Percentiles rank a stretch among this genome's conserved stretches.
Evolutionary conservation across 148 eudicot genomes (phyloP).

Genomic region (Vaccinium vitisidaea): DNA sequence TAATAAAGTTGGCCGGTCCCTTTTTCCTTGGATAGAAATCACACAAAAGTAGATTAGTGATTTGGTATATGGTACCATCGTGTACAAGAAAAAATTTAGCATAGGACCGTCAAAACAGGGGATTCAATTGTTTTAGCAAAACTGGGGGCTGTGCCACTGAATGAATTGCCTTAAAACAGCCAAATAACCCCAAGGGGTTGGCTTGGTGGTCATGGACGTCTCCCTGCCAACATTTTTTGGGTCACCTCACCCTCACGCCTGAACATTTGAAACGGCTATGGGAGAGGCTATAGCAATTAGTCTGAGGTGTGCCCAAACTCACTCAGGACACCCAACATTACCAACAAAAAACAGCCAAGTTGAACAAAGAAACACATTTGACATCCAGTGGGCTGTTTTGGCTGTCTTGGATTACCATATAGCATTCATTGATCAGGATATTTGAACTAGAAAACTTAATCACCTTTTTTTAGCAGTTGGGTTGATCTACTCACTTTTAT

Average conservation of each 20-base stretch:
- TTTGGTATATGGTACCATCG: background rate
- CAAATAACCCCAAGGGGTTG: too few relatives aligned
- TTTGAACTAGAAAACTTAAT: background rate
- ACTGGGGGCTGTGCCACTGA: constrained; percentile 24
- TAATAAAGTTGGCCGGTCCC: background rate
- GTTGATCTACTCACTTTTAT: background rate
- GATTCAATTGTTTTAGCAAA: constrained; percentile 4
- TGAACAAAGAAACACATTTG: background rate
- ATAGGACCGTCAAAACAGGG: background rate
- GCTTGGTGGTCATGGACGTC: too few relatives aligned
- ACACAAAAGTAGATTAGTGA: background rate
- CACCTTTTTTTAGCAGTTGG: background rate
- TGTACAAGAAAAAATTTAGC: background rate
- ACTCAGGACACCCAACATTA: too few relatives aligned
- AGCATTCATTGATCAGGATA: background rate
- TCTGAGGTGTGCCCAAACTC: too few relatives aligned
- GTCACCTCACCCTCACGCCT: too few relatives aligned
- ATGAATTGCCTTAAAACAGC: background rate
- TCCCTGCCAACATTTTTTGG: too few relatives aligned
- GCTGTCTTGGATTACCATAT: background rate
- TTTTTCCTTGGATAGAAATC: background rate
- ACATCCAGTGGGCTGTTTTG: constrained; percentile 22
- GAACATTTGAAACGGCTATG: too few relatives aligned
- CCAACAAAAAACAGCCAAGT: background rate
- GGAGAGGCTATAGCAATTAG: too few relatives aligned